Evolutionary conservation across 2,329 filamentous ascomycete genomes (phyloP).

Genomic region (Stagonosporopsis tanaceti): DNA sequence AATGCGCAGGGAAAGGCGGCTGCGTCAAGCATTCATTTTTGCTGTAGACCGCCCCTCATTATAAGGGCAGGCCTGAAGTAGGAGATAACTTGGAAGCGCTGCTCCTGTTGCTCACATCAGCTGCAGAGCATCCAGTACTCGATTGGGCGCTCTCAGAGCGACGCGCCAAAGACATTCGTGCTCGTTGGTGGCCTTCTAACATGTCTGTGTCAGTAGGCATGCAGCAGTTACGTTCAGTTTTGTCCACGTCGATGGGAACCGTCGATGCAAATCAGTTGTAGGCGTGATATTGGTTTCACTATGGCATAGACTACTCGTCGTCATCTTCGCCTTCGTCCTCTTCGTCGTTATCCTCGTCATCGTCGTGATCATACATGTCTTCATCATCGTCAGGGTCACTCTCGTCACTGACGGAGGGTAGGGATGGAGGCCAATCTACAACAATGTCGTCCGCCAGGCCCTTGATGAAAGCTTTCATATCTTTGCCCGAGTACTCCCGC

Average conservation of each 20-base stretch:
- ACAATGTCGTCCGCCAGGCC: constrained; percentile 21
- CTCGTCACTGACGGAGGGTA: background rate
- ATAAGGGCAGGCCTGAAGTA: too few relatives aligned
- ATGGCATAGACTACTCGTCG: background rate
- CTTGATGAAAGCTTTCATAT: constrained; percentile 24
- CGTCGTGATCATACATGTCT: constrained; percentile 24
- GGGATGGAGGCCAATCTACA: constrained; percentile 27
- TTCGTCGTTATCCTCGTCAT: constrained; percentile 12
- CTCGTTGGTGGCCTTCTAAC: too few relatives aligned
- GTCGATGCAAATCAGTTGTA: background rate
- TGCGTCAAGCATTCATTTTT: too few relatives aligned
- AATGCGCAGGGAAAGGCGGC: too few relatives aligned
- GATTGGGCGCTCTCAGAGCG: too few relatives aligned
- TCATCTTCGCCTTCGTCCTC: background rate
- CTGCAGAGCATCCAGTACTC: too few relatives aligned
- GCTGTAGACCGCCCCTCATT: too few relatives aligned
- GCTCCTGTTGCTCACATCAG: too few relatives aligned
- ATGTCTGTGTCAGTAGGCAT: too few relatives aligned
- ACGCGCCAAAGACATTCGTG: too few relatives aligned
- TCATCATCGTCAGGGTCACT: constrained; percentile 24
- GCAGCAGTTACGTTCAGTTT: too few relatives aligned
- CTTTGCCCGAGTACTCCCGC: constrained; percentile 25
- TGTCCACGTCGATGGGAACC: background rate
- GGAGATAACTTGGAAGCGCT: too few relatives aligned
- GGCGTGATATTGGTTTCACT: background rate